Percentiles rank a stretch among this genome's conserved stretches.
phyloP scores from a whole-genome alignment of 2,329 filamentous ascomycete genomes.

The Plectosphaerella cucumerina region DNA sequence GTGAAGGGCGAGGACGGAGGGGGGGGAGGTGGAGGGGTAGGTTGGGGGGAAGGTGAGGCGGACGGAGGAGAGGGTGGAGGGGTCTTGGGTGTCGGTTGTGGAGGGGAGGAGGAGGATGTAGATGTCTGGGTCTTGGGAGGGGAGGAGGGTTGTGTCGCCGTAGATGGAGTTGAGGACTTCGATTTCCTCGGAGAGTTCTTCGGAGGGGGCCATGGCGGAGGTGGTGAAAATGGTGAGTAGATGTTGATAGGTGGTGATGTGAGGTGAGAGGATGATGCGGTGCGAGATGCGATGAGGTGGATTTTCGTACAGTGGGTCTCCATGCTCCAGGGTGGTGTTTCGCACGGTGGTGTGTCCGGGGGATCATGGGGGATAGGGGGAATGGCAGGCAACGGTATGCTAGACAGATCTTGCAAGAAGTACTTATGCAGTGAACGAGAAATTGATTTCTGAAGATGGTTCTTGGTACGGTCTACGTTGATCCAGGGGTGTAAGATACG shows the following conservation, averaged over 20 bases:
- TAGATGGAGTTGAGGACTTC: conserved; percentile 85
- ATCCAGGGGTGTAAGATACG: no score
- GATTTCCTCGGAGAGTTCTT: conserved; percentile 57
- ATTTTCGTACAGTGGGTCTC: no score
- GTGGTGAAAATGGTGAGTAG: background rate
- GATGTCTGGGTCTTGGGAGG: conserved; percentile 33
- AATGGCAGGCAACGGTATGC: no score
- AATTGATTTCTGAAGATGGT: background rate
- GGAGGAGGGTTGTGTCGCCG: conserved; percentile 57
- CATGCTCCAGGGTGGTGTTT: no score
- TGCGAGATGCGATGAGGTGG: no score
- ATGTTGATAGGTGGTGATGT: no score
- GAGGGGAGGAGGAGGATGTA: conserved; percentile 64
- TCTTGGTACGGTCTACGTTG: no score
- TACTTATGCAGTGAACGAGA: background rate
- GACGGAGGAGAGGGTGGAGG: conserved; percentile 47
- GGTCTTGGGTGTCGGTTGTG: background rate
- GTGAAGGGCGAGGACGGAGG: conserved; percentile 72
- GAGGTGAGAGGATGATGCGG: no score
- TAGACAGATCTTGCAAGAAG: no score
- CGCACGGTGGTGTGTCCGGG: no score
- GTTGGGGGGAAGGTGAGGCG: conserved; percentile 63
- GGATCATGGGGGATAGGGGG: no score
- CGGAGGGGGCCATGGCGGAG: conserved; percentile 4
- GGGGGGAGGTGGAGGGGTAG: conserved; percentile 72